Conservation (phyloP, 208 protist genomes). For the Leishmania arabica region DNA sequence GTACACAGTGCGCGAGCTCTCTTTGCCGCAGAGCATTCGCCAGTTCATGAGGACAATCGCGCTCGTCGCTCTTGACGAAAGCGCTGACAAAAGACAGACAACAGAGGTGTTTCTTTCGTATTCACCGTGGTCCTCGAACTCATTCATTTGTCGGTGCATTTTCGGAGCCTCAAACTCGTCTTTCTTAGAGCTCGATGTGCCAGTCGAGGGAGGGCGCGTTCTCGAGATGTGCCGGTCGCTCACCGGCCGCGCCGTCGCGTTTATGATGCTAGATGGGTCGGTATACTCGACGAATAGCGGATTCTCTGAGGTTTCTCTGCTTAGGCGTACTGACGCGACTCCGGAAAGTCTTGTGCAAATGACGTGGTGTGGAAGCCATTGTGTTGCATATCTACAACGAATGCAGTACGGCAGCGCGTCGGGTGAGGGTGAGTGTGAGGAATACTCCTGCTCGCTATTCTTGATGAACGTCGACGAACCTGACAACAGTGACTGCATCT, state of each 20-base stretch:
- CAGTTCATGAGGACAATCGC: conserved; percentile 14
- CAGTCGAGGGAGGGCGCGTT: conserved; percentile 53
- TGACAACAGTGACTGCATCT: conserved; percentile 49
- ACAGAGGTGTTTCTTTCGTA: conserved; percentile 36
- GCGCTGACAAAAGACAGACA: conserved; percentile 2
- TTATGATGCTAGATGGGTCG: conserved; percentile 63
- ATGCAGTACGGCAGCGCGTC: conserved; percentile 21
- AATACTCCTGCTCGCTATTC: conserved; percentile 43
- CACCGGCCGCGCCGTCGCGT: conserved; percentile 39
- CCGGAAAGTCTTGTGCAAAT: conserved; percentile 40
- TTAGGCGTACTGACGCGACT: conserved; percentile 16
- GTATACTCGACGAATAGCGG: conserved; percentile 56
- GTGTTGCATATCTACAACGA: conserved; percentile 39
- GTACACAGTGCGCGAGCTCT: conserved; percentile 27
- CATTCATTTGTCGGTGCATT: conserved; percentile 35
- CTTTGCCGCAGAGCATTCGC: conserved; percentile 28
- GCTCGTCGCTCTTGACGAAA: conserved; percentile 26
- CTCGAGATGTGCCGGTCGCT: conserved; percentile 62
- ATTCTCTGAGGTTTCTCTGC: conserved; percentile 64
- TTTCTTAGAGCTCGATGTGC: conserved; percentile 54
- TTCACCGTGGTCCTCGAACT: conserved; percentile 15
- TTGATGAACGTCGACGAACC: conserved; percentile 57
- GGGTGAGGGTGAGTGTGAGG: conserved; percentile 9
- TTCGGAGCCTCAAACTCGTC: conserved; percentile 16
- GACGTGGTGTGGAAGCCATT: conserved; percentile 58